A percentile compares a stretch with the other conserved stretches of the same genome.
Conservation (phyloP, 2,329 filamentous ascomycete genomes). For the Penicillium verrucosum region DNA sequence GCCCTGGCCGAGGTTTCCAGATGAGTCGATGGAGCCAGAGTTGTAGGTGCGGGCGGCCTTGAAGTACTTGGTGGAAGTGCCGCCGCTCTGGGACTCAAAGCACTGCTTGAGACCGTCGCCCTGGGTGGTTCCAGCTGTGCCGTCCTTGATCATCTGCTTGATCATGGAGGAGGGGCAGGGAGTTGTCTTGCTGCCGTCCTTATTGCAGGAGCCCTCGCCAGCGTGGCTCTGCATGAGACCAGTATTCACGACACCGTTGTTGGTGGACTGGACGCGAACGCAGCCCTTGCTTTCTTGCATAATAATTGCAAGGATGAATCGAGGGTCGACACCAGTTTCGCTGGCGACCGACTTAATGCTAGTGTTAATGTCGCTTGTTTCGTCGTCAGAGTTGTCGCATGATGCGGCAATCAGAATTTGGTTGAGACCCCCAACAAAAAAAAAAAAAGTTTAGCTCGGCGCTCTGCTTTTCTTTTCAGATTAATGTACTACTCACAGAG, state of each 20-base stretch:
- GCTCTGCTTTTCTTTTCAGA: conserved; percentile 14
- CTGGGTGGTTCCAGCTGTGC: conserved; percentile 33
- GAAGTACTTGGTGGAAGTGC: conserved; percentile 27
- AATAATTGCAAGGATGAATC: conserved; percentile 46
- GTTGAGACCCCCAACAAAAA: conserved; percentile 13
- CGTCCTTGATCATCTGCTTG: conserved; percentile 41
- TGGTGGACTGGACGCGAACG: conserved; percentile 43
- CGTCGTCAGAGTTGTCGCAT: conserved; percentile 27
- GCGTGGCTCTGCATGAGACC: conserved; percentile 37
- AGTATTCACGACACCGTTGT: conserved; percentile 44
- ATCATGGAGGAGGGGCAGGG: conserved; percentile 30
- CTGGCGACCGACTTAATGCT: conserved; percentile 36
- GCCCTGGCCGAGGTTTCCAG: conserved; percentile 33
- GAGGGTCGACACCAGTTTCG: conserved; percentile 34
- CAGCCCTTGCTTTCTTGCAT: conserved; percentile 49
- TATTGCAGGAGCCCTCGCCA: conserved; percentile 36
- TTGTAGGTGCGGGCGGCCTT: conserved; percentile 43
- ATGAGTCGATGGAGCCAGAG: conserved; percentile 35
- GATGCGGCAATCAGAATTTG: conserved; percentile 8
- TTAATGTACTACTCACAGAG: conserved; percentile 20
- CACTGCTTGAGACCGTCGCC: conserved; percentile 38
- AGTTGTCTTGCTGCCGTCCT: conserved; percentile 20
- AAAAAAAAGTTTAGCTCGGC: conserved; percentile 11
- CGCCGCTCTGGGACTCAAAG: conserved; percentile 27
- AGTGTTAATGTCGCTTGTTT: conserved; percentile 31